A percentile compares a stretch with the other conserved stretches of the same genome.
These are phyloP conservation scores for Aplosporella prunicola DNA, from an alignment of 2,329 filamentous ascomycete species.

Conservation along the genomic window DNA sequence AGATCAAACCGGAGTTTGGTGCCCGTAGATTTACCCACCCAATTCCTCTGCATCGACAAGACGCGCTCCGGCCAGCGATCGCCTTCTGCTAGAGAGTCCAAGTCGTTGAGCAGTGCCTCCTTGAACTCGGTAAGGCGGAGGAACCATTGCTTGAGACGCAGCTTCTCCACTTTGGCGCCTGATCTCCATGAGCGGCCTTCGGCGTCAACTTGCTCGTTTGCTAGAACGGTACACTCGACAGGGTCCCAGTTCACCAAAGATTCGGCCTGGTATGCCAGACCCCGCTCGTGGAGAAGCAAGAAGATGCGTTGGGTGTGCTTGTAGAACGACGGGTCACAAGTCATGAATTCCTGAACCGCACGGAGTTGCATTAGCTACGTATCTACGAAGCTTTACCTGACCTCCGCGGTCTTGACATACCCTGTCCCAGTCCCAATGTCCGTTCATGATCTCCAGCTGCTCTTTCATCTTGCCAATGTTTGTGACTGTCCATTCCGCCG, in stretches of 20 bases:
- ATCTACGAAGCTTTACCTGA: constrained; percentile 1
- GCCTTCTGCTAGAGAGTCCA: constrained; percentile 49
- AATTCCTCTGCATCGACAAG: constrained; percentile 73
- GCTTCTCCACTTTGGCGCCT: constrained; percentile 73
- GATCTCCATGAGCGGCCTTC: constrained; percentile 81
- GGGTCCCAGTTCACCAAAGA: constrained; percentile 87
- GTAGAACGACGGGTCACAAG: constrained; percentile 78
- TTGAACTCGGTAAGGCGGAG: constrained; percentile 73
- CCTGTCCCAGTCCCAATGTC: constrained; percentile 71
- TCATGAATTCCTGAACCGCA: constrained; percentile 60
- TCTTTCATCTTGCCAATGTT: constrained; percentile 82
- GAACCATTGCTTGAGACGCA: constrained; percentile 79
- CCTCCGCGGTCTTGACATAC: constrained; percentile 42
- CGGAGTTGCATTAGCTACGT: constrained; percentile 18
- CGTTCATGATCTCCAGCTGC: constrained; percentile 71
- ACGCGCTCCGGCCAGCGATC: constrained; percentile 76
- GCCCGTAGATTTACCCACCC: constrained; percentile 72
- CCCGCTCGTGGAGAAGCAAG: constrained; percentile 61
- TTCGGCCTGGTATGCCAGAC: constrained; percentile 73
- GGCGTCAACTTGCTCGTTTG: constrained; percentile 87
- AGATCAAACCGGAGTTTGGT: constrained; percentile 64
- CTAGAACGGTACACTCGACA: constrained; percentile 78
- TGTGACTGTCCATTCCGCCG: constrained; percentile 65
- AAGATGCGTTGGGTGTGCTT: constrained; percentile 85
- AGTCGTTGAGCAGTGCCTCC: constrained; percentile 59